Conservation (phyloP, 257 asterid genomes). For the Cruciata laevipes region DNA sequence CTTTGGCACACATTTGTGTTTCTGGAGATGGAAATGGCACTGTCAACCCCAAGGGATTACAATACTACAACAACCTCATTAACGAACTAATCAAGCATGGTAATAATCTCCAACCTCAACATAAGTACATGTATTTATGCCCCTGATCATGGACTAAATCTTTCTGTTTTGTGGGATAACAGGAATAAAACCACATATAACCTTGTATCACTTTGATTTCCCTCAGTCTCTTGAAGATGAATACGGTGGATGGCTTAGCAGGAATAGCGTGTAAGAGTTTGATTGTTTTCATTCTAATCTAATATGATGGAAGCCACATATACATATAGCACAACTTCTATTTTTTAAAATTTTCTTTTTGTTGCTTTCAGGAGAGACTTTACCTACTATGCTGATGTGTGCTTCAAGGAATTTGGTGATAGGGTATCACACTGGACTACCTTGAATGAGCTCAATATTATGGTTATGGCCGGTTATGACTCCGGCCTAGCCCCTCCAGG, state of each 20-base stretch:
- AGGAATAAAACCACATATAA: slow-evolving; percentile 54
- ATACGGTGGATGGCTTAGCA: slow-evolving; percentile 52
- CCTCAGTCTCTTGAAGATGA: slow-evolving; percentile 56
- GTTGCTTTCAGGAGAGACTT: slow-evolving; percentile 40
- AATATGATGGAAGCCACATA: neutral
- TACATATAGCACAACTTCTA: neutral
- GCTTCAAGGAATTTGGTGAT: slow-evolving; percentile 53
- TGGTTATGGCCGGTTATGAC: slow-evolving; percentile 10
- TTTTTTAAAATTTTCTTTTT: no score
- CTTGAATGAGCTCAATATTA: slow-evolving; percentile 36
- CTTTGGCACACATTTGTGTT: neutral
- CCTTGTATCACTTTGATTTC: slow-evolving; percentile 39
- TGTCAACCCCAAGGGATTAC: slow-evolving; percentile 30
- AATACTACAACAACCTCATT: slow-evolving; percentile 43
- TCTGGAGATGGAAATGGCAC: slow-evolving; percentile 18
- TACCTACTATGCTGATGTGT: slow-evolving; percentile 32
- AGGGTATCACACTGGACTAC: slow-evolving; percentile 47
- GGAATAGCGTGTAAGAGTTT: slow-evolving; percentile 34
- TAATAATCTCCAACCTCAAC: neutral
- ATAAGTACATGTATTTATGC: no score
- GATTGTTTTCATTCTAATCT: neutral
- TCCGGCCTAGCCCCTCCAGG: slow-evolving; percentile 5
- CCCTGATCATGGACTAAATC: neutral
- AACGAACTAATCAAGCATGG: slow-evolving; percentile 5
- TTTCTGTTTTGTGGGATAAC: neutral